Base-by-base conservation (phyloP, 2,329 filamentous ascomycete genomes). In the Trichoderma gracile region DNA sequence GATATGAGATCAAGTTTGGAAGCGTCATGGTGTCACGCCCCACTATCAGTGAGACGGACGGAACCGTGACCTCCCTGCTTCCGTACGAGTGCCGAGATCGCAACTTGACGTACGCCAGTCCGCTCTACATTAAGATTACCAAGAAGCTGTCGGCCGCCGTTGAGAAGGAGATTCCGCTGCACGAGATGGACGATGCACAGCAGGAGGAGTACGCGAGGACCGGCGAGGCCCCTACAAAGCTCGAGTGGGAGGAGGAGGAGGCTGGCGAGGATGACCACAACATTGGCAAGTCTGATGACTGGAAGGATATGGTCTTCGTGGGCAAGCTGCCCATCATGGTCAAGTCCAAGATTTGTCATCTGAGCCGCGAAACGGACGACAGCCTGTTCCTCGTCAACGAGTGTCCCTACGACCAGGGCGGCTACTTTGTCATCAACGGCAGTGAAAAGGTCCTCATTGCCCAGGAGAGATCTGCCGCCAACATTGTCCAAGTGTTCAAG, bases 391-490 rank as follows among this genome's bases (percentile, higher is more conserved):
- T 91, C 53, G 89, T 96, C 77, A 97, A 97, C 74, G 95, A 99
- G 78, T 99, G 95, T 70, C 95, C 95, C 0, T 99, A 97, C 77
- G 95, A 99, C 73, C 95, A 97, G 74, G 95, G 95, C 70, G 95
- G 95, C 69, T 99, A 99, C 78, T 99, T 99, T 74, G 92, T 99
- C 72, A 99, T 99, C 83, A 99, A 99, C 79, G 95, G 95, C 49
- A 96, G 92, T 78, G 95, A 99, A 76, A 99, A 99, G 83, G 95
- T 99, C 23, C 81, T 99, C 70, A 99, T 99, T 72, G 95, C 95
- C 1, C 95, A 99, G 76, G 95, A 99, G 78, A 90, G 95, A 67
- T 97, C 93, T 75, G 95, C 95, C 46, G 95, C 94, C 74, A 99
- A 99, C 74, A 99, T 98, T 65, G 95, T 99, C 5, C 95, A 99